Evolutionary conservation across 2,329 filamentous ascomycete genomes (phyloP), one percentile per base, ranked within the genome.

Genomic region (Epicoccum sorghinum): DNA sequence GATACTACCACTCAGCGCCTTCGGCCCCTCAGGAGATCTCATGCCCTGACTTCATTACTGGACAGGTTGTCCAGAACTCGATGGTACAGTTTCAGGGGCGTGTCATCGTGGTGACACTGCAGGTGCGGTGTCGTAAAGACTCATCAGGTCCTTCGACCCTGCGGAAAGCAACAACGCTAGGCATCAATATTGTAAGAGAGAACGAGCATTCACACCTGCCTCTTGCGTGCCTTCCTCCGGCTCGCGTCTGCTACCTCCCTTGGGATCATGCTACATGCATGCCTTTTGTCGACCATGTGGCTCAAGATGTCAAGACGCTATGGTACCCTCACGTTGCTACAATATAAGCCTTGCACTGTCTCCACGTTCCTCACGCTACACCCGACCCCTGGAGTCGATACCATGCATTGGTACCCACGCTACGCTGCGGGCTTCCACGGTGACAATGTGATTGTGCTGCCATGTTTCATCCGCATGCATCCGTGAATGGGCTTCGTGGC

Each of bases 391-490:
- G 29, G 36, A 29, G n/a, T 46, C 22, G 13, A 36, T 41, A 42
- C 36, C 36, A 44, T 37, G 41, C 41, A 30, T 27, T 27, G 27
- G 22, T 30, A 38, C 7, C 10, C 23, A 13, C 38, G 22, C 30
- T 18, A 29, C 18, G 29, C 41, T 25, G 41, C 41, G 8, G 5
- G 7, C 29, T 32, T 18, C 37, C 33, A 42, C 29, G 4, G 52
- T 55, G 7, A 46, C 41, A 41, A 46, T 46, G 52, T 35, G 35
- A 41, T 49, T 42, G 36, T 40, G 18, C 29, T 46, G 52, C 37
- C 52, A 49, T 46, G 52, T 55, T 46, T 35, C 46, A 55, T 55
- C 52, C 52, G 52, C 46, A 41, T 46, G 52, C 46, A 41, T 45
- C 52, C 46, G 46, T 48, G 23, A 25, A 39, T 47, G 40, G 18